These are phyloP conservation scores for Incumbomyces delicatus DNA, from an alignment of 2,329 filamentous ascomycete genomes.

Conservation along the genomic window DNA sequence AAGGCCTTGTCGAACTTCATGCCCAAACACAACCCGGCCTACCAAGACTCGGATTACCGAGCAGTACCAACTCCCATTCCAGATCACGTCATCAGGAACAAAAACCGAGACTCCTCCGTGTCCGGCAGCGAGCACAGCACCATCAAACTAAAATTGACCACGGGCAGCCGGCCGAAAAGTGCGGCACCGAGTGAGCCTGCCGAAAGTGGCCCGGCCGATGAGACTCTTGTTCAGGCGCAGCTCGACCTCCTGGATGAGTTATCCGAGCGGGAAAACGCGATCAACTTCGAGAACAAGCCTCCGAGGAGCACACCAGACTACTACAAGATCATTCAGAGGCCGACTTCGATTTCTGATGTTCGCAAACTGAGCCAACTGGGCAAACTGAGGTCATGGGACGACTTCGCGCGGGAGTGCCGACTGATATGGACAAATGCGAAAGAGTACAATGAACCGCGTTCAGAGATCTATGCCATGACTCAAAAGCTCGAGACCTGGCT, in stretches of 20 bases:
- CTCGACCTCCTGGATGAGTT: constrained; percentile 16
- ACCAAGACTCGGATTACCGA: constrained; percentile 58
- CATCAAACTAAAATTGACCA: constrained; percentile 14
- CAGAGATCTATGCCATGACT: constrained; percentile 69
- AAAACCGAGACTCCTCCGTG: constrained; percentile 26
- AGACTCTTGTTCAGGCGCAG: constrained; percentile 12
- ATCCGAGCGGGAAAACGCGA: constrained; percentile 12
- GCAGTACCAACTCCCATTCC: constrained; percentile 66
- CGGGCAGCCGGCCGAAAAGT: constrained; percentile 12
- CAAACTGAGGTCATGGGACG: constrained; percentile 72
- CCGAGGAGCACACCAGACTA: constrained; percentile 56
- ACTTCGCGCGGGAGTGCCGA: constrained; percentile 69
- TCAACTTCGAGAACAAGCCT: constrained; percentile 54
- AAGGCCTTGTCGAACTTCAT: constrained; percentile 83
- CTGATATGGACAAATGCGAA: constrained; percentile 81
- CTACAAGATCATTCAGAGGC: constrained; percentile 72
- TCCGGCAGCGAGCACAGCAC: background rate
- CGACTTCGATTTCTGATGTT: constrained; percentile 66
- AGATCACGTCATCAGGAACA: constrained; percentile 24
- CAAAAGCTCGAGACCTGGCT: constrained; percentile 54
- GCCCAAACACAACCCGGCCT: constrained; percentile 77
- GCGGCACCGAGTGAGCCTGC: constrained; percentile 8
- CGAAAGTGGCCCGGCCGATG: constrained; percentile 4
- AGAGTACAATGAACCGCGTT: constrained; percentile 85
- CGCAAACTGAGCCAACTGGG: constrained; percentile 65